phyloP scores from a whole-genome alignment of 1,284 basidiomycete species.

The Cutaneotrichosporon daszewskae region DNA sequence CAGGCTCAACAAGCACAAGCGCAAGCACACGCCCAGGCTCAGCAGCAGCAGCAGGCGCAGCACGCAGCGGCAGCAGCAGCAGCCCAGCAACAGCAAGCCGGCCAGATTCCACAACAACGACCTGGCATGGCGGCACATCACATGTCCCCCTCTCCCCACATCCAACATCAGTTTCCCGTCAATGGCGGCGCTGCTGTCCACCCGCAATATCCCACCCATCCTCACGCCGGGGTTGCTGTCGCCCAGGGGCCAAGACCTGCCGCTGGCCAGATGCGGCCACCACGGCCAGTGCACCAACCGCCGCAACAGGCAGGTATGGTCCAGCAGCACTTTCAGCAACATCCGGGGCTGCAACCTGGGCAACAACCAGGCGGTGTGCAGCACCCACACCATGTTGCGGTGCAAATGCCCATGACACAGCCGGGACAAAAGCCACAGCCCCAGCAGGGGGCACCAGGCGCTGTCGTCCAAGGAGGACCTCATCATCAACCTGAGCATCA shows the following conservation, averaged over 20 bases:
- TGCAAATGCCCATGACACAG: conserved; percentile 9
- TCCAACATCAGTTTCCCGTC: conserved; percentile 35
- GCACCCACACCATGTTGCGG: conserved; percentile 16
- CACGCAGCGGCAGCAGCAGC: conserved; percentile 3
- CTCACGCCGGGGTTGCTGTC: conserved; percentile 17
- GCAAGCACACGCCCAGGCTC: conserved; percentile 14
- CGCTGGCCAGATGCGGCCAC: conserved; percentile 16
- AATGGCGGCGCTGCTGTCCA: conserved; percentile 17
- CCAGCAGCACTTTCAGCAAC: conserved; percentile 17
- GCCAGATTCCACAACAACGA: not conserved
- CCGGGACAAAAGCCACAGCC: conserved; percentile 10
- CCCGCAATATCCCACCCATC: conserved; percentile 16
- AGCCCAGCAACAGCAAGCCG: conserved; percentile 2
- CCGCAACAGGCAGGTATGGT: conserved; percentile 10
- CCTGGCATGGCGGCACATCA: conserved; percentile 9
- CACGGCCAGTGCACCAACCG: conserved; percentile 10
- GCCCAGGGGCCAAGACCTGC: conserved; percentile 8
- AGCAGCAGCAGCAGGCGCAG: conserved; percentile 11
- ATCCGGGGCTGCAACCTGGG: conserved; percentile 11
- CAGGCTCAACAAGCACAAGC: conserved; percentile 8
- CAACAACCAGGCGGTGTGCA: conserved; percentile 19
- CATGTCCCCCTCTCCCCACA: conserved; percentile 36
- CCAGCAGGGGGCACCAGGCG: conserved; percentile 21
- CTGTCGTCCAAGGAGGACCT: conserved; percentile 12
- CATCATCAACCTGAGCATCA: conserved; percentile 20